Evolutionary conservation across 2,329 filamentous ascomycete genomes (phyloP).

Genomic region (Hirsutella minnesotensis): DNA sequence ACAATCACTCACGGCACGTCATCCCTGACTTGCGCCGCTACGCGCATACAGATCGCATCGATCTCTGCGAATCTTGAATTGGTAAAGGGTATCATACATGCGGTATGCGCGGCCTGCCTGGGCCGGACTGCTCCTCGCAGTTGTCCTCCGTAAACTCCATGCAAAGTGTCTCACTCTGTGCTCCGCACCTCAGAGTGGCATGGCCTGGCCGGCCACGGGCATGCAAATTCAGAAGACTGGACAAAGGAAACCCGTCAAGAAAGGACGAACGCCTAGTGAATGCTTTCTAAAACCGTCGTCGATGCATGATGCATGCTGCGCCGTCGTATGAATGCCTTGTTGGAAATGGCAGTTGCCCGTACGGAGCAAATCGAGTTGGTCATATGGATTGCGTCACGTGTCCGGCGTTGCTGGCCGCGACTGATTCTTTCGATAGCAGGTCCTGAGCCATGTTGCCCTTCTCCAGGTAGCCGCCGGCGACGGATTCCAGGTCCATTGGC

Average conservation of each 20-base stretch:
- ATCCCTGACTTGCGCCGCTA: background rate
- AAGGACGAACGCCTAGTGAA: background rate
- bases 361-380: background rate
- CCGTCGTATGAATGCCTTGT: background rate
- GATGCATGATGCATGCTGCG: background rate
- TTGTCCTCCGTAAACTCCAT: slow-evolving; percentile 1
- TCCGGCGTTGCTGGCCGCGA: background rate
- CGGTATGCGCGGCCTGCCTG: background rate
- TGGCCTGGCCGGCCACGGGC: background rate
- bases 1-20: background rate
- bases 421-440: background rate
- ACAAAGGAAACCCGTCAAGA: background rate
- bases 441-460: slow-evolving; percentile 1
- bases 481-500: slow-evolving; percentile 42
- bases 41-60: background rate
- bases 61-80: background rate
- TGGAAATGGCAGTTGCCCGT: background rate
- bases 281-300: background rate
- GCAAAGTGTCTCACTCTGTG: background rate
- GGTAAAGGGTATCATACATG: slow-evolving; percentile 3
- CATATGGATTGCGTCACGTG: slow-evolving; percentile 1
- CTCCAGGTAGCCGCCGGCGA: slow-evolving; percentile 25
- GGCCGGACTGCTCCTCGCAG: background rate
- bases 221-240: background rate
- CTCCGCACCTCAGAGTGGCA: background rate